phyloP scores from a whole-genome alignment of 345 rosid genomes.

The Jatropha curcas region DNA sequence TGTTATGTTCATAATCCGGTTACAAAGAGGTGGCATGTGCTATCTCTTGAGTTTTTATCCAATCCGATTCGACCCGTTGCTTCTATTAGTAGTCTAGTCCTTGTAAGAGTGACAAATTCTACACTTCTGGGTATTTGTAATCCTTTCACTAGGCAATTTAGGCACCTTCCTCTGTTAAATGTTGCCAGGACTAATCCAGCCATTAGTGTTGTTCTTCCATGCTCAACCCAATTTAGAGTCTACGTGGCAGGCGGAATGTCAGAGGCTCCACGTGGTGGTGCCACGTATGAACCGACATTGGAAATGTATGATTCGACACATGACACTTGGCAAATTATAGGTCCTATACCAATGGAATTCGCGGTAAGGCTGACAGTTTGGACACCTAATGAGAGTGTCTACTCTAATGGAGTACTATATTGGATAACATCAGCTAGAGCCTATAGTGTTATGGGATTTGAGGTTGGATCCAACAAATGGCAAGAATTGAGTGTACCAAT shows the following conservation, averaged over 20 bases:
- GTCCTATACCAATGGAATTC: constrained; percentile 43
- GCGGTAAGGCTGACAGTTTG: constrained; percentile 61
- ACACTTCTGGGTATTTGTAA: constrained; percentile 41
- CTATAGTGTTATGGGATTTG: constrained; percentile 46
- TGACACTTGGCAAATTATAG: constrained; percentile 35
- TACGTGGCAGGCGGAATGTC: constrained; percentile 68
- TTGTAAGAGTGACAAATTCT: constrained; percentile 35
- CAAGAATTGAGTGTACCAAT: constrained; percentile 44
- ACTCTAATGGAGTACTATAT: constrained; percentile 39
- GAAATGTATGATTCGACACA: constrained; percentile 47
- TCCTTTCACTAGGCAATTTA: constrained; percentile 44
- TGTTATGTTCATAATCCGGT: constrained; percentile 47
- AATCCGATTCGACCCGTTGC: constrained; percentile 38
- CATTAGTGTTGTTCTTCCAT: constrained; percentile 36
- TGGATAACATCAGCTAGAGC: constrained; percentile 67
- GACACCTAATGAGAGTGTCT: constrained; percentile 54
- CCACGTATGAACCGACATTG: constrained; percentile 41
- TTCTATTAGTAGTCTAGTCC: constrained; percentile 41
- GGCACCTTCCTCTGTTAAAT: constrained; percentile 40
- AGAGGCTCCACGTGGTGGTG: constrained; percentile 29
- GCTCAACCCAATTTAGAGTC: constrained; percentile 15
- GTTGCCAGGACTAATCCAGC: constrained; percentile 48
- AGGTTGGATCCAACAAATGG: constrained; percentile 43
- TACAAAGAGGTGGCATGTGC: constrained; percentile 34
- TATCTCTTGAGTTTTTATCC: constrained; percentile 39